Evolutionary conservation across 148 eudicot species (phyloP).

Genomic region (Rhododendron williamsianum): DNA sequence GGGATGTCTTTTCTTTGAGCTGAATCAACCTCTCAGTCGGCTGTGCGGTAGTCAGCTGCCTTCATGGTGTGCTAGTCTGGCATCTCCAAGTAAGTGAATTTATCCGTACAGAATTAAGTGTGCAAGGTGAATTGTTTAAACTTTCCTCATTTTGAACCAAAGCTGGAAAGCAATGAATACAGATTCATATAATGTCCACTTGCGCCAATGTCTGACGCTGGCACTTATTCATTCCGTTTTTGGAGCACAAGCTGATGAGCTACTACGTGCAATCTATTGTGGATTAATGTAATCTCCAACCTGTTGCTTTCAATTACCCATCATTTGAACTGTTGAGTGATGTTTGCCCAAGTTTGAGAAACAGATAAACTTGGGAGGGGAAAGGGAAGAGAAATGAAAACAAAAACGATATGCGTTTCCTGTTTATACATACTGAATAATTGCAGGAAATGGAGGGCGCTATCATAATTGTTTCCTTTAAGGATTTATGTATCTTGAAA

Average conservation of each 20-base stretch:
- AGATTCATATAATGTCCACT: not conserved
- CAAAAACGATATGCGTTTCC: not conserved
- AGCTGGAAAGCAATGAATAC: not conserved
- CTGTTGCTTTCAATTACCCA: not conserved
- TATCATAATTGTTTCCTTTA: not conserved
- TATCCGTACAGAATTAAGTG: not conserved
- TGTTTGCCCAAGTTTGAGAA: not conserved
- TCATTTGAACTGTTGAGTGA: not conserved
- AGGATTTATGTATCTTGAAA: not conserved
- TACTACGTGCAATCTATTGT: not conserved
- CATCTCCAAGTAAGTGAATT: not conserved
- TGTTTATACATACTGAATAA: not conserved
- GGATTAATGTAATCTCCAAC: not conserved
- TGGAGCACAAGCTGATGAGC: not conserved
- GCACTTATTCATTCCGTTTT: not conserved
- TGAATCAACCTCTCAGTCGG: not conserved
- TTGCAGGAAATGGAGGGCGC: not conserved
- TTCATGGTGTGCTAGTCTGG: not conserved
- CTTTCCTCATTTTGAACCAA: not conserved
- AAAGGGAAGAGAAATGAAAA: not conserved
- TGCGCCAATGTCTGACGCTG: not conserved
- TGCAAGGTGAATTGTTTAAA: not conserved
- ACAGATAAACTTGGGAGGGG: not conserved
- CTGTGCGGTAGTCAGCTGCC: not conserved
- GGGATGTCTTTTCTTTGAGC: not conserved